Evolutionary conservation across 306 rosid species (phyloP).

Genomic region (Castanea mollissima): DNA sequence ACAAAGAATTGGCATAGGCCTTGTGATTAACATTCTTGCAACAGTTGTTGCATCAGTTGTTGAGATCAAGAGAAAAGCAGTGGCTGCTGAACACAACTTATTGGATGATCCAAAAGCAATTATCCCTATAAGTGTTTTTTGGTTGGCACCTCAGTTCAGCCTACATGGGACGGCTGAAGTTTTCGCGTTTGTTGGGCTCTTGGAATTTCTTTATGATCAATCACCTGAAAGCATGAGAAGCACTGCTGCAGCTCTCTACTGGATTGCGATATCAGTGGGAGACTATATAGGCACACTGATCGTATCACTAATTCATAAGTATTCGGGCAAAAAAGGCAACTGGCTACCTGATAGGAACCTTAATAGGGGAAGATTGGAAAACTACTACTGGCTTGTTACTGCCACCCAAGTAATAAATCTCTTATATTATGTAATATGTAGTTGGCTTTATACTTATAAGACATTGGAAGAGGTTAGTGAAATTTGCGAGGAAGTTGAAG

Average conservation of each 20-base stretch:
- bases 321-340: constrained; percentile 41
- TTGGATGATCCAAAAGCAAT: constrained; percentile 55
- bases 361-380: constrained; percentile 68
- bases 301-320: constrained; percentile 55
- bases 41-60: constrained; percentile 51
- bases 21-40: constrained; percentile 50
- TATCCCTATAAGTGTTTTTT: constrained; percentile 71
- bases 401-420: constrained; percentile 66
- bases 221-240: constrained; percentile 85
- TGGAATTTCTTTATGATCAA: constrained; percentile 79
- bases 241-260: constrained; percentile 60
- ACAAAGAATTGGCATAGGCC: constrained; percentile 82
- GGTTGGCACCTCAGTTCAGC: constrained; percentile 75
- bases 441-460: constrained; percentile 56
- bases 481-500: constrained; percentile 29
- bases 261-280: constrained; percentile 55
- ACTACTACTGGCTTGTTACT: constrained; percentile 56
- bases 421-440: constrained; percentile 50
- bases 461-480: constrained; percentile 54
- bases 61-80: constrained; percentile 56
- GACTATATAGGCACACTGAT: constrained; percentile 55
- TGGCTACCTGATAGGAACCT: constrained; percentile 83
- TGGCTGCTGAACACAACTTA: constrained; percentile 46
- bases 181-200: constrained; percentile 74
- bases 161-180: constrained; percentile 66